Base-by-base conservation (phyloP, 2,329 filamentous ascomycete species). In the Neofusicoccum cordaticola region DNA sequence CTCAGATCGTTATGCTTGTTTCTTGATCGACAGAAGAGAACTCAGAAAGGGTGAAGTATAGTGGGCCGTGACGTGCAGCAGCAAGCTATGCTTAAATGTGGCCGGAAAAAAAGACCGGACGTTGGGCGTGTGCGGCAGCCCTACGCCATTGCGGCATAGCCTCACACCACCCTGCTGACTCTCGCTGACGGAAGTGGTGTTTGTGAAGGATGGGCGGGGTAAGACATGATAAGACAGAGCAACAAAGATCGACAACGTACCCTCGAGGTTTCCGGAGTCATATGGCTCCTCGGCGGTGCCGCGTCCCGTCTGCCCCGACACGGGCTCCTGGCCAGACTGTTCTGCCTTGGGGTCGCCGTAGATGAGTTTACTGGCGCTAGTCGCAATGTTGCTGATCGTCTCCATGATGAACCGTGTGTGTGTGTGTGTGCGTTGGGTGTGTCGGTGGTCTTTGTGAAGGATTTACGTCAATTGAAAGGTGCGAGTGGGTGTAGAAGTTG, bases 181-280 rank as follows among this genome's bases (percentile, higher is more conserved):
- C 34, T 35, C 31, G 41, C 19, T 47, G 64, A 61, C 51, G 57
- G 19, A 60, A 57, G 34, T 51, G 12, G n/a, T 12, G 39, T 31
- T 50, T 15, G 48, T 12, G 22, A 51, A 42, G 39, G 31, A 15
- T 17, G 35, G 45, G 19, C 13, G 35, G 17, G 37, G 22, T 34
- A 22, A 35, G 37, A 47, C 31, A 47, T 34, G 52, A 44, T 9
- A 5, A 41, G 50, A 44, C 52, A 57, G 15, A 44, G 44, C 13
- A 19, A 56, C 37, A 31, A 68, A 48, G 42, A 22, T 47, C 31
- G 9, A 22, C 34, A 22, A 51, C 79, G 69, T 75, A 86, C 82
- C 84, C 80, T 86, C 83, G n/a, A 85, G 78, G 75, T 95, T 95
- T 56, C 92, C 92, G 65, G 87, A 86, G 73, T 95, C 92, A 71